Evolutionary conservation across 371 early-diverging fungal genomes (phyloP), one percentile per base, ranked within the genome.

Genomic region (Coemansia sp.): DNA sequence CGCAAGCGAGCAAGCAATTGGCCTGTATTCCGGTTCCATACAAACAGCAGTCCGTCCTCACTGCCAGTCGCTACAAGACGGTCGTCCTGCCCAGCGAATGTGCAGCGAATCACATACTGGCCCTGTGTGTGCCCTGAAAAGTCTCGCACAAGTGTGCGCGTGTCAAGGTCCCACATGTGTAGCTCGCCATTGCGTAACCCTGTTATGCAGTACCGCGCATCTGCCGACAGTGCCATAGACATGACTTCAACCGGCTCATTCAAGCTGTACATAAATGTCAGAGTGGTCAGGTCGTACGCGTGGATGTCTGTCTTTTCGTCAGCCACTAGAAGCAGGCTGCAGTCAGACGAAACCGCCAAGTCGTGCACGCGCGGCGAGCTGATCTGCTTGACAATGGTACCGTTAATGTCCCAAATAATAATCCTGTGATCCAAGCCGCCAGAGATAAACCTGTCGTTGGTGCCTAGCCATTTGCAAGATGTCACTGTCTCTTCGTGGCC

Each of bases 21-120:
- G 6, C 88, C 91, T 31, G 87, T 85, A 24, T 93, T 90, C 21
- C 94, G 84, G 78, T 90, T 90, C 98, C 98, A 98, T 14, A 97
- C 88, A 81, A 93, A 92, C 3, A 96, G 84, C 48, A 84, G 81
- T 14, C 85, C 82, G 71, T 96, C 95, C 85, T 95, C 95, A 73
- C 95, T 95, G 5, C 98, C 98, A 66, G 92, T 90, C 2, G 90
- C 73, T 10, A 97, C 84, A 68, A 95, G 92, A 4, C 85, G 82
- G 63, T 92, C 90, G 62, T 92, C 85, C 48, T 78, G 71, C 2
- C 98, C 98, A 6, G 95, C 97, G 79, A 98, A 91, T 10, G 93
- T 89, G 4, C 93, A 94, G 59, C 98, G 87, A 60, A 97, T 93
- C 29, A 97, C 92, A 79, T 87, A 97, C 5, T 82, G 78, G 0